Evolutionary conservation across 805 yeast species (phyloP).

Genomic region (Wickerhamiella sergipiensis): DNA sequence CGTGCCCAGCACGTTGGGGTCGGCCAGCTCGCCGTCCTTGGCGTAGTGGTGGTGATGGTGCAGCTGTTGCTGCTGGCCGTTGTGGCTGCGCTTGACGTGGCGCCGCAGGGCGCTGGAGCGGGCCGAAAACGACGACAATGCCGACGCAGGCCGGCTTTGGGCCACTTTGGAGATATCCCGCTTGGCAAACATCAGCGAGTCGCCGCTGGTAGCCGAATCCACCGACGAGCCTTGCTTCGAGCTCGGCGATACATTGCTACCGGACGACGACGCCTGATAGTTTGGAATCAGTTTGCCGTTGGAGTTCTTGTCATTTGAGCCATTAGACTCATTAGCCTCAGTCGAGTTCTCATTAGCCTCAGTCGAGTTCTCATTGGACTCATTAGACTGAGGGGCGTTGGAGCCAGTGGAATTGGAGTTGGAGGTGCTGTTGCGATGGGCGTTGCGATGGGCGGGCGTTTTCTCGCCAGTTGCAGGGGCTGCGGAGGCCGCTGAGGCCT

Average conservation of each 20-base stretch:
- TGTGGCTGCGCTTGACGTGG: not conserved
- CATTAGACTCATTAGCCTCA: no score
- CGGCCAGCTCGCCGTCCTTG: slow-evolving; percentile 3
- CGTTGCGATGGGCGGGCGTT: no score
- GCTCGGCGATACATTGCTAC: not conserved
- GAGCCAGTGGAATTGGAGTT: no score
- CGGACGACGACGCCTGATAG: not conserved
- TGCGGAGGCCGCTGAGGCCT: no score
- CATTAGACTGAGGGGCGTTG: no score
- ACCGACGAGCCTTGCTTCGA: not conserved
- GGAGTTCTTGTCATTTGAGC: no score
- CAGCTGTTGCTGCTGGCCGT: not conserved
- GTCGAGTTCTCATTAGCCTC: no score
- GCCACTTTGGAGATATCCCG: slow-evolving; percentile 8
- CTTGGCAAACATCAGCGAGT: slow-evolving; percentile 10
- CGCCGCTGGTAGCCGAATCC: not conserved
- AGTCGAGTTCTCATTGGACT: no score
- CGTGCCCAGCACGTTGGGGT: slow-evolving; percentile 14
- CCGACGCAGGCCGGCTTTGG: not conserved
- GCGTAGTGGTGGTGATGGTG: slow-evolving; percentile 1
- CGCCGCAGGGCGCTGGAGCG: slow-evolving; percentile 3
- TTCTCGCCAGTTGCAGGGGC: no score
- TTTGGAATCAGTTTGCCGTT: not conserved
- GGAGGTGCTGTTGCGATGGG: no score
- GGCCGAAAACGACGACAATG: slow-evolving; percentile 7